Evolutionary conservation across 2,329 filamentous ascomycete genomes (phyloP).

Genomic region (Xylariales sp.): DNA sequence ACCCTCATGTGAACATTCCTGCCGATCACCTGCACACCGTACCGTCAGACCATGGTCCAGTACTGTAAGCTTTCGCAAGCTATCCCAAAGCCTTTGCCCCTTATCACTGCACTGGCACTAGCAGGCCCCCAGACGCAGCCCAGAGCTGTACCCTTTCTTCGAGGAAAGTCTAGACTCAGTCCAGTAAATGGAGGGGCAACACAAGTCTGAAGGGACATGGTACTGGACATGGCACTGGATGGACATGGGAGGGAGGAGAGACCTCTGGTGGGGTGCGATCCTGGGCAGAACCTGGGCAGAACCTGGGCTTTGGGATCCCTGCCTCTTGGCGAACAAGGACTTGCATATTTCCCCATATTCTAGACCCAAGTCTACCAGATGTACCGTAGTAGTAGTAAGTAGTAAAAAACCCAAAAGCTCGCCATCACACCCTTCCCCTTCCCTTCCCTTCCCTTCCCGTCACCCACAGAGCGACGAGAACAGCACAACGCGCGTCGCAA

Average conservation of each 20-base stretch:
- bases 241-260: constrained; percentile 13
- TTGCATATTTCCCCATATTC: constrained; percentile 30
- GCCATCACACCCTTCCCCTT: no score
- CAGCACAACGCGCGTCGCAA: no score
- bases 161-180: constrained; percentile 21
- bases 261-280: constrained; percentile 28
- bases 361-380: constrained; percentile 19
- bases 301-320: no score
- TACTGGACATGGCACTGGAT: not conserved
- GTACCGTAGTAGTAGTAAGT: no score
- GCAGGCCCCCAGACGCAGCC: not conserved
- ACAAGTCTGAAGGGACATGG: not conserved
- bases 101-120: constrained; percentile 18
- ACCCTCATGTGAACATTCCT: constrained; percentile 38
- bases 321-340: constrained; percentile 11
- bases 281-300: not conserved
- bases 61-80: no score
- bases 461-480: no score
- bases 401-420: no score
- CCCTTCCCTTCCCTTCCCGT: no score
- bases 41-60: not conserved
- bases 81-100: not conserved
- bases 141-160: not conserved
- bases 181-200: constrained; percentile 28
- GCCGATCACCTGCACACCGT: constrained; percentile 7